Percentiles rank a stretch among this genome's conserved stretches.
Conservation (phyloP, 768 basidiomycete species). For the Gymnopilus dilepis region DNA sequence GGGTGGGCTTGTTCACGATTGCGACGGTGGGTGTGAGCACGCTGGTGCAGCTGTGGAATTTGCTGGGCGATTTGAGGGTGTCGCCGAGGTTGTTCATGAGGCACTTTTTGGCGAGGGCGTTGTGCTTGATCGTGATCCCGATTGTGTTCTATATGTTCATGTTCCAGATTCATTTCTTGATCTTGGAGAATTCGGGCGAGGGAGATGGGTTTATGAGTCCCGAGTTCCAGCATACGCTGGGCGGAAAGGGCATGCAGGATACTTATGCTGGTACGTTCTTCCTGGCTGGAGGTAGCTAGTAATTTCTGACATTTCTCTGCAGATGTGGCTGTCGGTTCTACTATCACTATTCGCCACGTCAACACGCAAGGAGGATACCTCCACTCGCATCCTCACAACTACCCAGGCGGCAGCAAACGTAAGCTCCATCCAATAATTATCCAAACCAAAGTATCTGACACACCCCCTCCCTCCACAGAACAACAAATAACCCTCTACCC, state of each 20-base stretch:
- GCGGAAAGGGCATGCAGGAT: conserved; percentile 89
- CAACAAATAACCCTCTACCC: conserved; percentile 99
- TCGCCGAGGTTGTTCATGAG: conserved; percentile 74
- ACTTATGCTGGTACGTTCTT: conserved; percentile 75
- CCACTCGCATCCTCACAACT: conserved; percentile 91
- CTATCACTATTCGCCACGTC: conserved; percentile 83
- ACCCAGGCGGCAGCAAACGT: conserved; percentile 93
- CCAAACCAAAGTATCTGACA: too few relatives aligned
- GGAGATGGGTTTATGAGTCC: conserved; percentile 99
- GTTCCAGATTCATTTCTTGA: conserved; percentile 94
- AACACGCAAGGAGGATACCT: conserved; percentile 99
- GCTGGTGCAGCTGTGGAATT: conserved; percentile 83
- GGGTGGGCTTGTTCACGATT: conserved; percentile 98
- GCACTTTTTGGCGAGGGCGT: conserved; percentile 88
- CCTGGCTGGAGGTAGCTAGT: neutral
- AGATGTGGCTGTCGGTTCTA: conserved; percentile 89
- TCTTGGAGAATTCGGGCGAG: conserved; percentile 90
- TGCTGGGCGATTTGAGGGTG: conserved; percentile 87
- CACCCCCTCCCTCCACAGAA: conserved; percentile 62
- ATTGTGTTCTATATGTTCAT: conserved; percentile 92
- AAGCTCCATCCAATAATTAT: conserved; percentile 15
- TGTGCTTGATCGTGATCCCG: conserved; percentile 89
- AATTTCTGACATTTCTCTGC: neutral
- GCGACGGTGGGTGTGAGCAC: conserved; percentile 91
- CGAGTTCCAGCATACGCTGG: conserved; percentile 95